A percentile compares a stretch with the other conserved stretches of the same genome.
Conservation (phyloP, 495 filamentous ascomycete genomes). For the Penicillium verhagenii region DNA sequence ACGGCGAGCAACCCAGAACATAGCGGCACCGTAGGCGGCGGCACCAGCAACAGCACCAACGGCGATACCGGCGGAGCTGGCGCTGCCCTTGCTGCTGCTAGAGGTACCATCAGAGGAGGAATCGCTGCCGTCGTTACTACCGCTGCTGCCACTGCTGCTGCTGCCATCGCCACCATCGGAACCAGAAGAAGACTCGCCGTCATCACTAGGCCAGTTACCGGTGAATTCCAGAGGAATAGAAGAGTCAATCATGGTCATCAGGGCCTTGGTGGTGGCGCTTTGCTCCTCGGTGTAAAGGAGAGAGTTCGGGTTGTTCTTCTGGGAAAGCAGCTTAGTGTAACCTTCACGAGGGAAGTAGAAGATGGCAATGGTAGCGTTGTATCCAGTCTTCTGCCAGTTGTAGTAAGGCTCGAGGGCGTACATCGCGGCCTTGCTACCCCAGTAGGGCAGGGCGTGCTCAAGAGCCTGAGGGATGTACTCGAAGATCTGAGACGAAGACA, state of each 20-base stretch:
- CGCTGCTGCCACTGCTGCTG: conserved; percentile 19
- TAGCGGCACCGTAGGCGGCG: conserved; percentile 93
- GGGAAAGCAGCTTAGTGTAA: conserved; percentile 59
- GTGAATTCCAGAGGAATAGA: conserved; percentile 74
- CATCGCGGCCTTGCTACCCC: conserved; percentile 59
- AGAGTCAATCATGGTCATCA: conserved; percentile 82
- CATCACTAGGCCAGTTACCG: conserved; percentile 35
- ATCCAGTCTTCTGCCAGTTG: conserved; percentile 65
- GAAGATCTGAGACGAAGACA: conserved; percentile 86
- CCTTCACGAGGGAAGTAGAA: conserved; percentile 68
- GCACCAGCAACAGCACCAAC: conserved; percentile 76
- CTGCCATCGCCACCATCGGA: conserved; percentile 11
- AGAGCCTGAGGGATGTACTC: conserved; percentile 73
- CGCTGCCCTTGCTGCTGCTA: conserved; percentile 52
- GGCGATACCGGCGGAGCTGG: conserved; percentile 82
- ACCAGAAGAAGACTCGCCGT: conserved; percentile 26
- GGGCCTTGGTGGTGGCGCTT: conserved; percentile 52
- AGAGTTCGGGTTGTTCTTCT: conserved; percentile 66
- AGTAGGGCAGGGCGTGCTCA: conserved; percentile 56
- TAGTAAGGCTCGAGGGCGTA: conserved; percentile 75
- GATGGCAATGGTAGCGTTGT: conserved; percentile 78
- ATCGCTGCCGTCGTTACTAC: conserved; percentile 10
- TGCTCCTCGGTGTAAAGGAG: conserved; percentile 66
- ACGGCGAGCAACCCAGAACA: conserved; percentile 92
- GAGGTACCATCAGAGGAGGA: conserved; percentile 44